A percentile compares a stretch with the other conserved stretches of the same genome.
phyloP scores from a whole-genome alignment of 306 rosid genomes.

The Elaeagnus macrophylla region DNA sequence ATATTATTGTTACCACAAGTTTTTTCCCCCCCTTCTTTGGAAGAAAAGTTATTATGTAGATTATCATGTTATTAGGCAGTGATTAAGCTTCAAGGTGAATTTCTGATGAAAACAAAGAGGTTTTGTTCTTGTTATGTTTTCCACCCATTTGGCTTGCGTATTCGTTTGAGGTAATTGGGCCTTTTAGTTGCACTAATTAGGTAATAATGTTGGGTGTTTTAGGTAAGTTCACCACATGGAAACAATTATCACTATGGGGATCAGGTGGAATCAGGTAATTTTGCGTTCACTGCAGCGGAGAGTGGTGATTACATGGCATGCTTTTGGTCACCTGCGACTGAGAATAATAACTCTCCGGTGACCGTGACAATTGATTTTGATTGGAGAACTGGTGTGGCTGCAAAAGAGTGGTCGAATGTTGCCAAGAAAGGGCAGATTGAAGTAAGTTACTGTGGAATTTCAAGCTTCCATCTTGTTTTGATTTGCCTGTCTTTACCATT shows the following conservation, averaged over 20 bases:
- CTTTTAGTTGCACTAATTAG: conserved; percentile 19
- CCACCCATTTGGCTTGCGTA: conserved; percentile 9
- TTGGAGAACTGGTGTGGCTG: conserved; percentile 81
- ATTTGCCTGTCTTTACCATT: not conserved
- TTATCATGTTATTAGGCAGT: not conserved
- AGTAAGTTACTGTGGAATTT: conserved; percentile 34
- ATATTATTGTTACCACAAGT: too few species aligned
- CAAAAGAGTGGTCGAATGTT: conserved; percentile 87
- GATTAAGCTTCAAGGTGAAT: not conserved
- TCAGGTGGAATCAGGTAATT: conserved; percentile 60
- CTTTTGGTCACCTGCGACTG: conserved; percentile 44
- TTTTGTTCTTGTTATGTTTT: not conserved
- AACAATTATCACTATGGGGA: conserved; percentile 51
- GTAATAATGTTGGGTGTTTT: conserved; percentile 19
- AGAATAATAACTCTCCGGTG: conserved; percentile 23
- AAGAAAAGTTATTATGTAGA: not conserved
- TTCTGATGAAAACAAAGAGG: conserved; percentile 9
- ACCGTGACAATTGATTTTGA: conserved; percentile 58
- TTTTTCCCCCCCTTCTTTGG: too few species aligned
- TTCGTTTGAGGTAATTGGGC: not conserved
- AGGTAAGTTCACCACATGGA: conserved; percentile 74
- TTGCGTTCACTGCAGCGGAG: conserved; percentile 74
- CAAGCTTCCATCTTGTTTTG: conserved; percentile 2
- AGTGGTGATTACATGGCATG: conserved; percentile 66
- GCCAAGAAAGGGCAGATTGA: conserved; percentile 90